Evolutionary conservation across 2,329 filamentous ascomycete species (phyloP).

Genomic region (Exophiala sp.): DNA sequence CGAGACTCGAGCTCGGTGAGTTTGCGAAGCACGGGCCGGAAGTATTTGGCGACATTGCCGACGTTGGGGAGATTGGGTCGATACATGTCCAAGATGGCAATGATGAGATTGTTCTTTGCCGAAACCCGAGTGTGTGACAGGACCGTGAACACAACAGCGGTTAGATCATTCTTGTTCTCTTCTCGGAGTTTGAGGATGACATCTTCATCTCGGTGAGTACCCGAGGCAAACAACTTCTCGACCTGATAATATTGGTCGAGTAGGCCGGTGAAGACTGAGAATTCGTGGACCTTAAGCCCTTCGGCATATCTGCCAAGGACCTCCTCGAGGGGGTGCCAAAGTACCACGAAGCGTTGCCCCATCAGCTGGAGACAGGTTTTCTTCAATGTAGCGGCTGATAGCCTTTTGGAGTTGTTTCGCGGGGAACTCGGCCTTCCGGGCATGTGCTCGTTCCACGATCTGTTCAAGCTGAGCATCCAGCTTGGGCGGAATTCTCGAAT

Average conservation of each 20-base stretch:
- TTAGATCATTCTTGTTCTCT: conserved; percentile 88
- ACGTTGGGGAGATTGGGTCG: conserved; percentile 87
- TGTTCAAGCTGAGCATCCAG: conserved; percentile 76
- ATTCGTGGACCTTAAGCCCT: conserved; percentile 85
- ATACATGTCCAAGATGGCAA: conserved; percentile 91
- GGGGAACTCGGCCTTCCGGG: conserved; percentile 79
- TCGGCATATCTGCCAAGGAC: conserved; percentile 77
- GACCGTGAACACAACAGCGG: conserved; percentile 77
- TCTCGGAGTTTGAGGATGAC: conserved; percentile 91
- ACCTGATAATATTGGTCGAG: conserved; percentile 75
- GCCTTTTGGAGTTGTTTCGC: conserved; percentile 80
- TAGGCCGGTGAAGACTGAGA: conserved; percentile 71
- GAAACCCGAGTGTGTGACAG: conserved; percentile 89
- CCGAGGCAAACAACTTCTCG: conserved; percentile 80
- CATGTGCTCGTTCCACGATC: conserved; percentile 75
- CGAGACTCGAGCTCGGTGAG: conserved; percentile 85
- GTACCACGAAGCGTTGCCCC: conserved; percentile 65
- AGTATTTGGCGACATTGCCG: conserved; percentile 80
- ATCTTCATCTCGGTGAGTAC: conserved; percentile 82
- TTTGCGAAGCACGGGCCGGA: conserved; percentile 74
- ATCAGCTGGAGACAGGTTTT: conserved; percentile 69
- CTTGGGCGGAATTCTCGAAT: conserved; percentile 93
- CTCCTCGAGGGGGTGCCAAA: conserved; percentile 66
- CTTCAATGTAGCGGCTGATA: conserved; percentile 80
- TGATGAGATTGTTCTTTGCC: conserved; percentile 86